Evolutionary conservation across 1,284 basidiomycete genomes (phyloP).

Genomic region (Trametes hirsuta): DNA sequence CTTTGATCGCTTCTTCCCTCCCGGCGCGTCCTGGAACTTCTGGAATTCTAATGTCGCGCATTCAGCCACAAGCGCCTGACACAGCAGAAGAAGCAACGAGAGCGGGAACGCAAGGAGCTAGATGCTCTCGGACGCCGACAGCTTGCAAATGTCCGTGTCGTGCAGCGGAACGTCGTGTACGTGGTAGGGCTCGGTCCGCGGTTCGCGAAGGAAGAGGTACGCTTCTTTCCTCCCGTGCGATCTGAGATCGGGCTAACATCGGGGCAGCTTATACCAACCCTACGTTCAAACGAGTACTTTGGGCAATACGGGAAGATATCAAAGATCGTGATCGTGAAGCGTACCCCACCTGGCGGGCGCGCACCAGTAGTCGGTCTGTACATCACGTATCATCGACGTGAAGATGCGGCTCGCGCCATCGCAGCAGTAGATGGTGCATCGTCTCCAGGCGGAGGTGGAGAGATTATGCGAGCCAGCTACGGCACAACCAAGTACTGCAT

Average conservation of each 20-base stretch:
- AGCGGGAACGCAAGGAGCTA: conserved; percentile 95
- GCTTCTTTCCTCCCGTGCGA: conserved; percentile 29
- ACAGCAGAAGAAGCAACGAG: conserved; percentile 92
- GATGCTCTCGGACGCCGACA: conserved; percentile 88
- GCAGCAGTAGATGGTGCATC: conserved; percentile 90
- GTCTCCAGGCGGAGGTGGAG: conserved; percentile 78
- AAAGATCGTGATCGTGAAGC: conserved; percentile 93
- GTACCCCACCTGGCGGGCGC: conserved; percentile 75
- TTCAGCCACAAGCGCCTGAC: conserved; percentile 91
- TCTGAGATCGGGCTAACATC: conserved; percentile 19
- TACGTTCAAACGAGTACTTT: conserved; percentile 97
- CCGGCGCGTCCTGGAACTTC: background rate
- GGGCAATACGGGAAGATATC: conserved; percentile 99
- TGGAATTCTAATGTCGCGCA: conserved; percentile 16
- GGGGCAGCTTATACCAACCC: conserved; percentile 86
- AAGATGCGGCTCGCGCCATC: conserved; percentile 95
- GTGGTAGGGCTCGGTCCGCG: conserved; percentile 90
- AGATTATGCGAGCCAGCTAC: conserved; percentile 91
- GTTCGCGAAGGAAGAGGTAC: conserved; percentile 94
- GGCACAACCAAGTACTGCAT: conserved; percentile 99
- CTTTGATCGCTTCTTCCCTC: background rate
- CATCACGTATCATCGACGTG: conserved; percentile 93
- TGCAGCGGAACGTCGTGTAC: conserved; percentile 96
- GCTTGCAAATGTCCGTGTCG: conserved; percentile 92
- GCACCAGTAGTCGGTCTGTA: conserved; percentile 90